These are phyloP conservation scores for Cadophora sp. DNA, from an alignment of 2,329 filamentous ascomycete genomes.

Conservation along the genomic window DNA sequence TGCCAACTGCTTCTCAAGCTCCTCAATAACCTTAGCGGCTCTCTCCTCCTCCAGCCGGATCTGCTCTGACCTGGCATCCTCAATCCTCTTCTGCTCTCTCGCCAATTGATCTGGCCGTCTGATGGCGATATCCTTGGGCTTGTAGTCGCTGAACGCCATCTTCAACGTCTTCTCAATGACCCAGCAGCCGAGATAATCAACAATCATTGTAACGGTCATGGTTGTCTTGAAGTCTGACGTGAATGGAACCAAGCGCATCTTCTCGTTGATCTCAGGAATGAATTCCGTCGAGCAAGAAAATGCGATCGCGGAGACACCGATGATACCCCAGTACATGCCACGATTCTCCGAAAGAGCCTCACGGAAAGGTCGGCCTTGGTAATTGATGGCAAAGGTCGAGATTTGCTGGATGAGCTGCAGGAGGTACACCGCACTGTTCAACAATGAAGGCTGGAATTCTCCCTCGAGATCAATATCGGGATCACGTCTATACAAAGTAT, in stretches of 20 bases:
- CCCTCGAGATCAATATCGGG: constrained; percentile 86
- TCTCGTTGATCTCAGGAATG: constrained; percentile 91
- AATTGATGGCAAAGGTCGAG: constrained; percentile 98
- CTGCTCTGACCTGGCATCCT: constrained; percentile 57
- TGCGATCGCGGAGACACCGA: constrained; percentile 87
- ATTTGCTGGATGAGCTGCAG: constrained; percentile 98
- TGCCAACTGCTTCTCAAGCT: constrained; percentile 64
- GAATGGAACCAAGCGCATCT: constrained; percentile 92
- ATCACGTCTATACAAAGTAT: constrained; percentile 52
- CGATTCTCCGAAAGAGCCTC: constrained; percentile 83
- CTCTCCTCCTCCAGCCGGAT: constrained; percentile 60
- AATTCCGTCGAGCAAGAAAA: constrained; percentile 97
- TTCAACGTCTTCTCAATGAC: constrained; percentile 88
- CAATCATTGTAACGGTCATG: constrained; percentile 82
- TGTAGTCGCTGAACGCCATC: constrained; percentile 85
- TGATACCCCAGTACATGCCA: constrained; percentile 97
- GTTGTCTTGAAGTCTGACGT: constrained; percentile 85
- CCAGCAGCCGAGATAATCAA: constrained; percentile 89
- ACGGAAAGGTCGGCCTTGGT: constrained; percentile 97
- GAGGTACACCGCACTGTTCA: constrained; percentile 97
- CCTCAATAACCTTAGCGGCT: constrained; percentile 58
- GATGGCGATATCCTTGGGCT: constrained; percentile 90
- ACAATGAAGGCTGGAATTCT: constrained; percentile 89
- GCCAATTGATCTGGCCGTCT: constrained; percentile 86
- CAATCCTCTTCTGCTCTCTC: constrained; percentile 74